phyloP scores from a whole-genome alignment of 768 basidiomycete genomes.

The Russula virescens region DNA sequence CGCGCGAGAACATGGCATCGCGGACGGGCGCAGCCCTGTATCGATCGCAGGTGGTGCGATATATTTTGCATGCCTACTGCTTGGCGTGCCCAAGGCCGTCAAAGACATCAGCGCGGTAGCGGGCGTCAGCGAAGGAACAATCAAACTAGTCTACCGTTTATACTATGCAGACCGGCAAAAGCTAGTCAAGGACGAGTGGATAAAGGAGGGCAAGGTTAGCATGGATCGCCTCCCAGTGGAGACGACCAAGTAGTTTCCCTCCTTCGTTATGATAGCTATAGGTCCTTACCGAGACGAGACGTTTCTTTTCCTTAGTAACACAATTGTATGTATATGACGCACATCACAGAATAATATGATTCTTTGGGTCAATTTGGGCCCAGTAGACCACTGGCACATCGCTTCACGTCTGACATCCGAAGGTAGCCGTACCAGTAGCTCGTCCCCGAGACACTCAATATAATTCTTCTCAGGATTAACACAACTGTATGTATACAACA shows the following conservation, averaged over 20 bases:
- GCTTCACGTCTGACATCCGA: too few relatives aligned
- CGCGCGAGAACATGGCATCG: constrained; percentile 78
- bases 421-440: too few relatives aligned
- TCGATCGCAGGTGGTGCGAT: constrained; percentile 99
- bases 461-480: too few relatives aligned
- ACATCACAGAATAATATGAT: too few relatives aligned
- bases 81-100: constrained; percentile 68
- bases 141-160: constrained; percentile 80
- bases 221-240: constrained; percentile 36
- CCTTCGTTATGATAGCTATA: neutral
- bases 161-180: constrained; percentile 71
- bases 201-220: constrained; percentile 69
- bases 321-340: too few relatives aligned
- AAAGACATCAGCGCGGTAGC: constrained; percentile 88
- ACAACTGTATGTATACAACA: constrained; percentile 2
- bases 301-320: too few relatives aligned
- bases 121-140: constrained; percentile 93
- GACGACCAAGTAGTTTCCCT: constrained; percentile 14
- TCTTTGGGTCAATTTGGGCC: too few relatives aligned
- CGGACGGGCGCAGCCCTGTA: constrained; percentile 90
- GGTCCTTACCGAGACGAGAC: neutral
- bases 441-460: too few relatives aligned
- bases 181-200: constrained; percentile 81
- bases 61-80: constrained; percentile 82
- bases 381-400: too few relatives aligned